Evolutionary conservation across 2,329 filamentous ascomycete species (phyloP), one percentile per base, ranked within the genome.

Genomic region (Gyromitra esculenta): DNA sequence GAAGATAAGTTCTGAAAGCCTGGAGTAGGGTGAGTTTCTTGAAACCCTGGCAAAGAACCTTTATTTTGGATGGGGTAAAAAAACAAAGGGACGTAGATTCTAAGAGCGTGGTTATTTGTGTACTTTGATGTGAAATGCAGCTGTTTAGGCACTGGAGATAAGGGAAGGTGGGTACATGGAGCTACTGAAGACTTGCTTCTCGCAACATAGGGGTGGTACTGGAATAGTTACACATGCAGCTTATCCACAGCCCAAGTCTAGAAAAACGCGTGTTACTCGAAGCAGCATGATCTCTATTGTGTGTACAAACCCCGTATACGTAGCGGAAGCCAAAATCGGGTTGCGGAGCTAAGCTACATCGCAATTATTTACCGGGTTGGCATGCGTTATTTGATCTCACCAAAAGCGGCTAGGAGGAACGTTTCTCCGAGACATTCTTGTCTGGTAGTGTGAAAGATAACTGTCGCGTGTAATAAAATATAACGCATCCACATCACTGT

Each of bases 381-480:
- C 25, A 41, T 50, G 9, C 21, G n/a, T 18, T 21, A 41, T n/a
- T 4, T 31, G 25, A 31, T 31, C 25, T 4, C 25, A 31, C 25
- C 25, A 3, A 31, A 31, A 48, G 31, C 13, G 25, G 15, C 50
- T 48, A 39, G 72, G 56, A 70, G 43, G 56, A 74, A 70, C 18
- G 54, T 70, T 74, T 74, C 65, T 74, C 56, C 72, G 56, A 63
- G 72, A 63, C 43, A 67, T 37, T 43, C 45, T 41, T 18, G 18
- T 37, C 18, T 37, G 45, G 25, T 11, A 39, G 59, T 62, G 11
- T 31, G 59, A 43, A 62, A 2, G 52, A 43, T 45, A 45, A 59
- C 56, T 11, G 56, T n/a, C 13, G 11, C 56, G 18, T 31, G 25
- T 3, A 31, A 31, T 31, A 31, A 31, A 31, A 31, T 31, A 31